Conservation (phyloP, 192 early-diverging fungal species). For the Coemansia furcata region DNA sequence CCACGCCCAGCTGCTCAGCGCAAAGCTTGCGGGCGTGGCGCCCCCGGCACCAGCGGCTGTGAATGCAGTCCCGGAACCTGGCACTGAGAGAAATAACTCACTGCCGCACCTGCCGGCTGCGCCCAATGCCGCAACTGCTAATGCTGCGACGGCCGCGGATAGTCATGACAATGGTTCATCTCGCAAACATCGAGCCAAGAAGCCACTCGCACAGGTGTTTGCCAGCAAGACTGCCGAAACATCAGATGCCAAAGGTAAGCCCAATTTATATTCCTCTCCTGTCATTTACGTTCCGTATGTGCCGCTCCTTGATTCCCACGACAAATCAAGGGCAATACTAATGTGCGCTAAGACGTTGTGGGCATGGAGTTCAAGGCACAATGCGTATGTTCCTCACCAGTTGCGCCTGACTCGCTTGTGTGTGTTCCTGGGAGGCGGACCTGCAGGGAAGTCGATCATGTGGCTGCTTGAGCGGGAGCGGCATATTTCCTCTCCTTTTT, state of each 20-base stretch:
- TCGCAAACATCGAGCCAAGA: constrained; percentile 8
- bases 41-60: not conserved
- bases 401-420: constrained; percentile 3
- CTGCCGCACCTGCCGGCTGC: not conserved
- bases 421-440: not conserved
- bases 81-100: not conserved
- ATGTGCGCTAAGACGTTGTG: constrained; percentile 2
- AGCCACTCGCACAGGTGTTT: not conserved
- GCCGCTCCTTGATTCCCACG: not conserved
- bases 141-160: not conserved
- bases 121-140: not conserved
- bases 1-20: constrained; percentile 23
- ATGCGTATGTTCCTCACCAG: not conserved
- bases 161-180: not conserved
- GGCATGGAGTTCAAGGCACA: not conserved
- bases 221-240: not conserved
- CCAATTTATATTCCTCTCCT: not conserved
- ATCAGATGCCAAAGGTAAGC: constrained; percentile 24
- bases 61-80: not conserved
- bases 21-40: not conserved
- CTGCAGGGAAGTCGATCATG: constrained; percentile 1
- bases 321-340: not conserved
- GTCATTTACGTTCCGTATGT: not conserved
- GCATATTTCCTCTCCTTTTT: not conserved
- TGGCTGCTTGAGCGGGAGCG: not conserved